Evolutionary conservation across 176 grass and related monocot genomes (phyloP), one percentile per base, ranked within the genome.

Genomic region (Cenchrus fungigraminus): DNA sequence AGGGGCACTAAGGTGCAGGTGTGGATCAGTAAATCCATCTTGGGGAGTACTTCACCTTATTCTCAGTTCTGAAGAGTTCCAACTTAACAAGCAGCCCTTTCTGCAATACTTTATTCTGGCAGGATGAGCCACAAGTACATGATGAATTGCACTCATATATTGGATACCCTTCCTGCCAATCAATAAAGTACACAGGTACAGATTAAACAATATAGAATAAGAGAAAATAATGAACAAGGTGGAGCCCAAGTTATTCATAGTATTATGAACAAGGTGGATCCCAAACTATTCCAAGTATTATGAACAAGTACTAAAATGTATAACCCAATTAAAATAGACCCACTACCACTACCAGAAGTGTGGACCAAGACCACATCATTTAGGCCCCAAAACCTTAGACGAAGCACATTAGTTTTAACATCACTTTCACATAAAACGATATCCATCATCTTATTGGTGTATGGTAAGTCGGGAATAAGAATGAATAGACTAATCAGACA

Each of bases 101-200:
- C 91, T 99, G 97, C 66, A 92, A 68, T 66, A 99, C 94, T 92
- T 94, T 99, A 86, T 99, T 99, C 78, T 82, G 88, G 86, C 97
- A 99, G 69, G 88, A 91, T 53, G 79, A 17, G 81, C 84, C 71
- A 72, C 97, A 99, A 32, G 84, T 83, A 77, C 97, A 99, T 62
- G 83, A 89, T 56, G 86, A 90, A 82, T 96, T 99, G 84, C 97
- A 99, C 88, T 97, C 97, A 4, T 92, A 92, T 77, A 99, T 81
- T 20, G 88, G 90, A 87, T 79, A 91, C 52, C 94, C 97, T 91
- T 99, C 91, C 97, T 99, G 87, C 78, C 69, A 76, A 83, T 83
- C 71, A 57, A 11, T 12, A 15, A 79, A 79, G 66, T 25, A 83
- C 16, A 76, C 19, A 49, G 25, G 34, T 43, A 66, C 28, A 15